Evolutionary conservation across 345 rosid genomes (phyloP).

Genomic region (Jatropha curcas): DNA sequence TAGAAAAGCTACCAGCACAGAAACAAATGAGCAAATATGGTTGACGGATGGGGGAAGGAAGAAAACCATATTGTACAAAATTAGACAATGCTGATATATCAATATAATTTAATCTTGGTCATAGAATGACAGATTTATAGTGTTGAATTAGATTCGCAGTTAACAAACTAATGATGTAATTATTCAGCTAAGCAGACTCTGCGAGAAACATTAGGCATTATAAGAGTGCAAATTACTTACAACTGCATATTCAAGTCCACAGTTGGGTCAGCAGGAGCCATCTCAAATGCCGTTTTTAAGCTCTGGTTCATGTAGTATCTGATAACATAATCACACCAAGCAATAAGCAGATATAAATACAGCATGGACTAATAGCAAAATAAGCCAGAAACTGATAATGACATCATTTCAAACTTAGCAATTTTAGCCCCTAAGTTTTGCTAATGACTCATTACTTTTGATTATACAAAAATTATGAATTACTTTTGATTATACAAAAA

Average conservation of each 20-base stretch:
- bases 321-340: slow-evolving; percentile 24
- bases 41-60: too few species aligned
- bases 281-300: slow-evolving; percentile 75
- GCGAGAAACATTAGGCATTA: not conserved
- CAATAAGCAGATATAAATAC: slow-evolving; percentile 16
- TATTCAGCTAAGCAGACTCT: not conserved
- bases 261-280: slow-evolving; percentile 96
- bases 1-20: not conserved
- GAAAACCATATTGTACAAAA: too few species aligned
- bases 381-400: too few species aligned
- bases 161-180: not conserved
- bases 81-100: not conserved
- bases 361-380: too few species aligned
- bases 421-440: too few species aligned
- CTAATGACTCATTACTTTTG: too few species aligned
- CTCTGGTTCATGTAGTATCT: slow-evolving; percentile 71
- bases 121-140: not conserved
- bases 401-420: too few species aligned
- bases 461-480: too few species aligned
- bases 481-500: too few species aligned
- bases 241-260: slow-evolving; percentile 93
- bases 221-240: slow-evolving; percentile 48
- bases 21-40: not conserved
- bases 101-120: slow-evolving; percentile 5
- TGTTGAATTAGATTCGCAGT: not conserved